A percentile compares a stretch with the other conserved stretches of the same genome.
Evolutionary conservation across 495 filamentous ascomycete genomes (phyloP).

Genomic region (Hypoxylon fragiforme): DNA sequence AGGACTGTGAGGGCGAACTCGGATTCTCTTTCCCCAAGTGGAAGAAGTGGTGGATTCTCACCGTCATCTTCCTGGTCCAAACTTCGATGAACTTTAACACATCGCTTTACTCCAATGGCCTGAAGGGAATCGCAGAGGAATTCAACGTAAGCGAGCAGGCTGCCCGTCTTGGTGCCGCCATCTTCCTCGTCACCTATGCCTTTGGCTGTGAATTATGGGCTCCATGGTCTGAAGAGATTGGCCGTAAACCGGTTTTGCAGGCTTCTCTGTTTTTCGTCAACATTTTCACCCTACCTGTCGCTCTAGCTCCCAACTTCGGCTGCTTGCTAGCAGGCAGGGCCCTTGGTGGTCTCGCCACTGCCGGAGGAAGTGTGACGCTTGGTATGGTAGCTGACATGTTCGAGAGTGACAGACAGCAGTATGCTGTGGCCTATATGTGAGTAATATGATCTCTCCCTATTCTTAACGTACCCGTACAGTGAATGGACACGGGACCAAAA

Average conservation of each 20-base stretch:
- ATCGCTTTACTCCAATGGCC: slow-evolving; percentile 68
- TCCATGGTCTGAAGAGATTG: slow-evolving; percentile 78
- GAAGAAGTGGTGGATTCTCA: slow-evolving; percentile 78
- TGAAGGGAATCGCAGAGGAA: slow-evolving; percentile 60
- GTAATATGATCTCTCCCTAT: not conserved
- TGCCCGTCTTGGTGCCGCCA: slow-evolving; percentile 66
- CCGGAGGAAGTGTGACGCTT: slow-evolving; percentile 78
- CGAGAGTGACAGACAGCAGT: slow-evolving; percentile 72
- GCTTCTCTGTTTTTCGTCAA: slow-evolving; percentile 71
- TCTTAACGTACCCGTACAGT: not conserved
- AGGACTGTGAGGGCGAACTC: slow-evolving; percentile 65
- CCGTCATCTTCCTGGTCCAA: slow-evolving; percentile 74
- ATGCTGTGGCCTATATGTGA: slow-evolving; percentile 66
- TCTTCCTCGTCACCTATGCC: slow-evolving; percentile 74
- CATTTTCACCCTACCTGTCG: slow-evolving; percentile 74
- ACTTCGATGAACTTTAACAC: slow-evolving; percentile 88
- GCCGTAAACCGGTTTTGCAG: slow-evolving; percentile 75
- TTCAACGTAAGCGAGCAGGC: slow-evolving; percentile 67
- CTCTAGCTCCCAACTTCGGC: slow-evolving; percentile 68
- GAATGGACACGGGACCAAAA: not conserved
- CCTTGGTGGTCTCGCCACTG: slow-evolving; percentile 71
- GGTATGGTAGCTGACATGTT: slow-evolving; percentile 84
- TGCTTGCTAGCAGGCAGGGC: slow-evolving; percentile 67
- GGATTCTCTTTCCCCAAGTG: slow-evolving; percentile 65
- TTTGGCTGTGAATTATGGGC: slow-evolving; percentile 86